Base-by-base conservation (phyloP, 2,329 filamentous ascomycete genomes). In the Calonectria hawksworthii region DNA sequence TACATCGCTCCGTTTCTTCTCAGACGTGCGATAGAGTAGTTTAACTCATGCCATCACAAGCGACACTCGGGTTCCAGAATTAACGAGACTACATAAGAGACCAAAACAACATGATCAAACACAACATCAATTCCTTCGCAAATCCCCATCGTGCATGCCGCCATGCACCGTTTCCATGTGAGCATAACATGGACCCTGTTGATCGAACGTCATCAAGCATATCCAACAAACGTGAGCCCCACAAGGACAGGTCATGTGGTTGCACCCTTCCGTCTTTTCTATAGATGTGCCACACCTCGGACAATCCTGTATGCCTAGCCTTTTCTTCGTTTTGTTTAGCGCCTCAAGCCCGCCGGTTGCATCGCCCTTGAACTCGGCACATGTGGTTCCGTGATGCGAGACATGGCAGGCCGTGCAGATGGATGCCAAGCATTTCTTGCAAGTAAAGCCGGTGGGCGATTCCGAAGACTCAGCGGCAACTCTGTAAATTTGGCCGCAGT, bases 211-310 rank as follows among this genome's bases (percentile, higher is more conserved):
- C 16, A 69, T 72, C 79, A 88, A 74, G 72, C 89, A 90, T 4
- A 85, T 81, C 87, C 88, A 90, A 74, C 88, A 90, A 36, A 89
- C 87, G 71, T 89, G 86, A 1, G 82, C 76, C 2, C 80, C 74
- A 71, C 88, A 90, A 0, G 34, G 51, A 73, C 89, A 90, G 0
- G 73, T 77, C 74, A 90, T 87, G 76, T 90, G 87, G 74, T 89
- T 85, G 74, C 89, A 90, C 0, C 88, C 88, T 0, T 80, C 80
- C 0, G 70, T 79, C 82, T 89, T 89, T 74, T 88, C 84, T 2
- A 89, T 84, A 2, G 83, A 68, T 2, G 83, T 84, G 21, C 77
- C 79, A 74, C 88, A 89, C 18, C 76, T 78, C 0, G 86, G 87
- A 47, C 88, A 89, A 54, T 85, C 80, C 64, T 86, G 85, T 16